phyloP scores from a whole-genome alignment of 2,329 filamentous ascomycete species.

The Dothistroma pini region DNA sequence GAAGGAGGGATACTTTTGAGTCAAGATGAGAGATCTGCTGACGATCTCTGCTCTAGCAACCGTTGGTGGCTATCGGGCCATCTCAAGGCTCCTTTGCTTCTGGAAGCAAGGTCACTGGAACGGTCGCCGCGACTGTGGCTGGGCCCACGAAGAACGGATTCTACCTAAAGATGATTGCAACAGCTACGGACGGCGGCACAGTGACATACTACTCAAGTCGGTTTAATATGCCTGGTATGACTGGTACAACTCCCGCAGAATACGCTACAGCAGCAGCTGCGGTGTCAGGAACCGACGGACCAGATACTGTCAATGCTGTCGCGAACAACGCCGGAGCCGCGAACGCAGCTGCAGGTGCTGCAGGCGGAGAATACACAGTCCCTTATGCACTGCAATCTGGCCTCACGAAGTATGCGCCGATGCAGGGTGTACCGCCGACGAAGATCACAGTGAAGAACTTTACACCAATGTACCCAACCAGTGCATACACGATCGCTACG shows the following conservation, averaged over 20 bases:
- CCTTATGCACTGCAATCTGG: constrained; percentile 57
- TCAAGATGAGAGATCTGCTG: background rate
- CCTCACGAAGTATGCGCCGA: constrained; percentile 57
- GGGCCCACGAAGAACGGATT: constrained; percentile 51
- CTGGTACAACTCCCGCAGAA: constrained; percentile 51
- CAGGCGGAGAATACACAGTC: constrained; percentile 33
- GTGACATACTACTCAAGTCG: constrained; percentile 59
- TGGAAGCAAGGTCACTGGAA: constrained; percentile 13
- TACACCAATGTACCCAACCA: constrained; percentile 54
- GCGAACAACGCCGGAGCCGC: constrained; percentile 25
- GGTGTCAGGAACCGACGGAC: constrained; percentile 39
- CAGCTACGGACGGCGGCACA: constrained; percentile 51
- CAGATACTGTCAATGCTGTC: constrained; percentile 35
- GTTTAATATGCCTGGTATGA: constrained; percentile 64
- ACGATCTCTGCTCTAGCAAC: background rate
- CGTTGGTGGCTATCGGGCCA: background rate
- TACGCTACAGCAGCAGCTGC: constrained; percentile 37
- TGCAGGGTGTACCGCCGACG: constrained; percentile 57
- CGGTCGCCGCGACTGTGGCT: constrained; percentile 23
- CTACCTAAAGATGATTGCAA: constrained; percentile 58
- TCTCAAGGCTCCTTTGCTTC: background rate
- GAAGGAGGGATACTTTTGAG: background rate
- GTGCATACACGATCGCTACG: constrained; percentile 51
- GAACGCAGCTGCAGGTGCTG: constrained; percentile 15
- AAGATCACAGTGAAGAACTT: constrained; percentile 54